Conservation (phyloP, 2,329 filamentous ascomycete genomes). For the Lasiodiplodia citricola region DNA sequence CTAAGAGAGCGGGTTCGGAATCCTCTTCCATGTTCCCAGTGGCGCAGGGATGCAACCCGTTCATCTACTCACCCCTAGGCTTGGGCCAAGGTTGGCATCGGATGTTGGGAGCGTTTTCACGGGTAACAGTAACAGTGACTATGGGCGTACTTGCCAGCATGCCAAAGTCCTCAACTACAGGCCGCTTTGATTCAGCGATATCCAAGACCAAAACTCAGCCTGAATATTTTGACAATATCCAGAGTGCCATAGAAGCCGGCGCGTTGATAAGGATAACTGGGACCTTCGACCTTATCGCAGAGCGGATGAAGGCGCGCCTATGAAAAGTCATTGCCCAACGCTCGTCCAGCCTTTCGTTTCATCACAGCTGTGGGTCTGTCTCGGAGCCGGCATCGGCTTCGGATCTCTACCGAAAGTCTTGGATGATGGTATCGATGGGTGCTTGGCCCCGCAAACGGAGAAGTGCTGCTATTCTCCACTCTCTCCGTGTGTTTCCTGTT, state of each 20-base stretch:
- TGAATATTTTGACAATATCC: not conserved
- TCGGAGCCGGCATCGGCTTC: not conserved
- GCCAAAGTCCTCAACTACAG: not conserved
- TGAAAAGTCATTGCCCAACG: not conserved
- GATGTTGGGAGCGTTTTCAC: too few species aligned
- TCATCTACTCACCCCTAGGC: not conserved
- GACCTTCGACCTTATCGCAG: not conserved
- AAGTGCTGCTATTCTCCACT: not conserved
- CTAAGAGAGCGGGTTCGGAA: not conserved
- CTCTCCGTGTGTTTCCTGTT: not conserved
- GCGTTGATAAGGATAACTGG: not conserved
- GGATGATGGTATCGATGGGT: not conserved
- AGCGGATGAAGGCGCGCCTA: not conserved
- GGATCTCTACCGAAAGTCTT: not conserved
- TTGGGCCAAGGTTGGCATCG: not conserved
- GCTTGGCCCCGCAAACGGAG: too few species aligned
- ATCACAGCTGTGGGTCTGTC: not conserved
- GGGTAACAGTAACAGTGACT: not conserved
- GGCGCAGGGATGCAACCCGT: not conserved
- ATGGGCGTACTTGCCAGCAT: not conserved
- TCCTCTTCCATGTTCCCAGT: too few species aligned
- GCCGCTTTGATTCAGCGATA: not conserved
- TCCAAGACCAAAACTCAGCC: not conserved
- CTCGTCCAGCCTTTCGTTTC: not conserved
- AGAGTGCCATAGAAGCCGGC: not conserved